phyloP scores from a whole-genome alignment of 257 asterid species.

The Asclepias syriaca region DNA sequence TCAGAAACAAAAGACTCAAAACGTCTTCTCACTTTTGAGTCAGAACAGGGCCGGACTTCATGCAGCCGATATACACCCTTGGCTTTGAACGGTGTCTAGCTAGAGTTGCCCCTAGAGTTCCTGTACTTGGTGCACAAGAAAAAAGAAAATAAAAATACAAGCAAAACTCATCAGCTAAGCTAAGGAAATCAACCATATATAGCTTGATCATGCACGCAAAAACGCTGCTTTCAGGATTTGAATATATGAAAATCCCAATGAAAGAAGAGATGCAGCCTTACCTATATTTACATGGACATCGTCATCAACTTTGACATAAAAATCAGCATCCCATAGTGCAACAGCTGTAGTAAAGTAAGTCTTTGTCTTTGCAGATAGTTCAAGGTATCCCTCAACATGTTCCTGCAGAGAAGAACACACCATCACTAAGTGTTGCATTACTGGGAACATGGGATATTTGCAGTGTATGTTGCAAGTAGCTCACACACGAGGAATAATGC shows the following conservation, averaged over 20 bases:
- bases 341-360: conserved; percentile 71
- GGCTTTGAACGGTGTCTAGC: conserved; percentile 73
- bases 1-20: neutral
- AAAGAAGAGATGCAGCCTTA: conserved; percentile 15
- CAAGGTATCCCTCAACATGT: conserved; percentile 90
- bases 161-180: neutral
- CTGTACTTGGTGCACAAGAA: conserved; percentile 34
- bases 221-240: neutral
- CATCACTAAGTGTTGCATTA: neutral
- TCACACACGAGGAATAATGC: neutral
- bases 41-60: conserved; percentile 93
- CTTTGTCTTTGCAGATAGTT: conserved; percentile 83
- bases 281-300: conserved; percentile 91
- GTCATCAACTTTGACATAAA: conserved; percentile 85
- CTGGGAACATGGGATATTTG: neutral
- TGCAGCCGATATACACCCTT: conserved; percentile 84
- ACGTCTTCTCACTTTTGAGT: conserved; percentile 65
- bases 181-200: neutral
- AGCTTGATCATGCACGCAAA: neutral
- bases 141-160: no score
- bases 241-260: no score
- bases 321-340: conserved; percentile 88
- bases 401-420: conserved; percentile 36
- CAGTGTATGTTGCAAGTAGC: neutral
- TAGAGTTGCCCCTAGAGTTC: conserved; percentile 72